Evolutionary conservation across 441 rosid species (phyloP), one percentile per base, ranked within the genome.

Genomic region (Cnidoscolus chayamansa): DNA sequence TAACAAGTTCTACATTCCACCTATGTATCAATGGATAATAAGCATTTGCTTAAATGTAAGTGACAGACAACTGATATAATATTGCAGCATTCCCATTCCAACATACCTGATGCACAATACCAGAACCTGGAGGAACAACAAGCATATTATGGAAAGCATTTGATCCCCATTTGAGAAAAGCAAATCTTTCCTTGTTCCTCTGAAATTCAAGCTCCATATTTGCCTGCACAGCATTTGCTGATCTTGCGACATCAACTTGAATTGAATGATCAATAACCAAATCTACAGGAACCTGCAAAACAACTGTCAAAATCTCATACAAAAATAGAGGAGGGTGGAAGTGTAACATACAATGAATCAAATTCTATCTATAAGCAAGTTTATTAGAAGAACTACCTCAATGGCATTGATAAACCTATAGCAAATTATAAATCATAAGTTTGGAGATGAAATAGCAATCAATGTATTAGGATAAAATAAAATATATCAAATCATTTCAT

Each of bases 101-200:
- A 51, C 59, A 70, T 87, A 93, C 98, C 97, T 93, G 97, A 86
- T 96, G 98, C 69, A 93, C 98, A 80, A 95, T 95, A 75, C 99
- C 99, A 77, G 99, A 95, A 70, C 98, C 99, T 16, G 98, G 99
- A 68, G 99, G 99, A 71, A 95, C 99, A 78, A 95, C 99, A 73
- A 95, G 97, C 97, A 93, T 95, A 81, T 95, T 95, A 73, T 53
- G 91, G 81, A 95, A 93, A 30, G 97, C 99, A 56, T 83, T 79
- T 67, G 99, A 91, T 16, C 97, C 99, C 99, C 99, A 93, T 76
- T 93, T 95, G 68, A 95, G 97, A 81, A 95, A 95, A 76, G 91
- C 93, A 84, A 95, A 95, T 79, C 99, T 88, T 85, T 93, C 98
- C 79, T 90, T 96, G 86, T 96, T 96, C 84, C 99, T 91, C 79